These are phyloP conservation scores for Isatis tinctoria DNA, from an alignment of 345 rosid species.

Conservation along the genomic window DNA sequence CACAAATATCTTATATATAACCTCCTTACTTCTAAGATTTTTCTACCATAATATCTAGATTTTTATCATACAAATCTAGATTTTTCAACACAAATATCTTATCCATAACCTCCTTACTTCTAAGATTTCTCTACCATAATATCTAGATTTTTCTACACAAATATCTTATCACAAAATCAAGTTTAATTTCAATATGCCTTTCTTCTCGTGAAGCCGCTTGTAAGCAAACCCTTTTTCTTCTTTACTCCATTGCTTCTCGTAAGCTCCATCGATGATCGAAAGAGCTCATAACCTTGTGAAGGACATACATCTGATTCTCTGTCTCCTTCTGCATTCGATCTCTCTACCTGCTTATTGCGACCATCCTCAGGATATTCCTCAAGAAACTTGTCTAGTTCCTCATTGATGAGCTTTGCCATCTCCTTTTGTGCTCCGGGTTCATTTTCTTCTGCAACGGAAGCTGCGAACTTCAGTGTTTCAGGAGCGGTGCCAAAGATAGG, in stretches of 20 bases:
- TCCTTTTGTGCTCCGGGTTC: neutral
- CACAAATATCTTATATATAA: no score
- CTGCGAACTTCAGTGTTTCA: slow-evolving; percentile 27
- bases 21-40: no score
- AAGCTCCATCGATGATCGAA: neutral
- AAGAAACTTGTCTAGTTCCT: slow-evolving; percentile 22
- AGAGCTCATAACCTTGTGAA: neutral
- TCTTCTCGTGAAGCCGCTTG: slow-evolving; percentile 10
- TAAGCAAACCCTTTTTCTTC: slow-evolving; percentile 3
- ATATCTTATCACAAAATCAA: no score
- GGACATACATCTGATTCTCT: neutral
- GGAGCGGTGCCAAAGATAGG: slow-evolving; percentile 17
- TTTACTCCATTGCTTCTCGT: neutral
- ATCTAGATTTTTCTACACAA: no score
- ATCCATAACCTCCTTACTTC: no score
- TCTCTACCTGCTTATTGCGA: neutral
- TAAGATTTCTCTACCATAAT: no score
- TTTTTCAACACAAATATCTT: no score
- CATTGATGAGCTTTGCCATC: slow-evolving; percentile 13
- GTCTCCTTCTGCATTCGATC: neutral
- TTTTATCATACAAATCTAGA: no score
- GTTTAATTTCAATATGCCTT: no score
- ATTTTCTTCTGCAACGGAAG: neutral
- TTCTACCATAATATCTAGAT: no score
- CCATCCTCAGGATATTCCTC: neutral